These are phyloP conservation scores for Limnanthes douglasii DNA, from an alignment of 345 rosid genomes.

Conservation along the genomic window DNA sequence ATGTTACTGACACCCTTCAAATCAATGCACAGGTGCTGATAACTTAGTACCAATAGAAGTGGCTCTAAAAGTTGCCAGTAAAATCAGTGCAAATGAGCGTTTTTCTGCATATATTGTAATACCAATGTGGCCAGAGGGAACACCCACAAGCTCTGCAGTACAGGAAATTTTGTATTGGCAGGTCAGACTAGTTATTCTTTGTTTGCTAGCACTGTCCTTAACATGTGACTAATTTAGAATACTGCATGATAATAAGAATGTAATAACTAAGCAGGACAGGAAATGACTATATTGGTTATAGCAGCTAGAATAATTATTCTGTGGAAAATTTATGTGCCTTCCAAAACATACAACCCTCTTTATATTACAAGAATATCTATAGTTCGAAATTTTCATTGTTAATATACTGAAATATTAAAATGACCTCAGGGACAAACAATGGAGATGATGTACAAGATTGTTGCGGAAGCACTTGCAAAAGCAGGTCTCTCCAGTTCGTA, in stretches of 20 bases:
- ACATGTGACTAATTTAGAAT: neutral
- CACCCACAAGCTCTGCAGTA: conserved; percentile 36
- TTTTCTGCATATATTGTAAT: conserved; percentile 42
- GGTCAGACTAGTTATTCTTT: conserved; percentile 16
- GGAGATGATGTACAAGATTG: conserved; percentile 49
- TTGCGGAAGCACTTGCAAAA: conserved; percentile 28
- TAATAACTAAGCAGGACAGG: too few species aligned
- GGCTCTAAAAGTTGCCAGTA: conserved; percentile 46
- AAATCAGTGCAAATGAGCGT: conserved; percentile 34
- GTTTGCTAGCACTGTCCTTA: neutral
- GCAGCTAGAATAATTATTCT: neutral
- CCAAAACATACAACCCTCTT: too few species aligned
- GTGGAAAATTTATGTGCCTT: too few species aligned
- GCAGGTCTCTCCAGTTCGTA: conserved; percentile 22
- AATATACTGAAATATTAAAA: conserved; percentile 1
- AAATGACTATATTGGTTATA: too few species aligned
- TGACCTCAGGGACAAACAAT: conserved; percentile 48
- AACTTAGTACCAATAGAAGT: conserved; percentile 56
- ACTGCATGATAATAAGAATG: neutral
- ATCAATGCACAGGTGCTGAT: conserved; percentile 34
- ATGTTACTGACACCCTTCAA: neutral
- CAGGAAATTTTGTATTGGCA: conserved; percentile 70
- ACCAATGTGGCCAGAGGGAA: conserved; percentile 74
- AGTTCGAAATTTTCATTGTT: too few species aligned
- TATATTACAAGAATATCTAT: too few species aligned